Conservation (phyloP, 2,329 filamentous ascomycete genomes). For the Gnomoniopsis sp. region DNA sequence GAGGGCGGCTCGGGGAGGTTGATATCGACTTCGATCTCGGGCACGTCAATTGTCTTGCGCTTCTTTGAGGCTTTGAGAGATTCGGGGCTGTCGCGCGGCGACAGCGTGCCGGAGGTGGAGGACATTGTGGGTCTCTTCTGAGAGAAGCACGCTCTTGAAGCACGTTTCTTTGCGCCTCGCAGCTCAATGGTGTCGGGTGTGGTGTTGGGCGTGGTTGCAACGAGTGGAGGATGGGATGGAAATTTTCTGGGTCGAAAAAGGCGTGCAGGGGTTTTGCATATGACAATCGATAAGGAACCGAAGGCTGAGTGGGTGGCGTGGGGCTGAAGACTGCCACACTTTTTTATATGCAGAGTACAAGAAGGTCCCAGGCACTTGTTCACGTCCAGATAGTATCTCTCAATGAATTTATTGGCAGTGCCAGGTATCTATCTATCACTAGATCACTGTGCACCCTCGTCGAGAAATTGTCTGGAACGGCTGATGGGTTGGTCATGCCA, state of each 20-base stretch:
- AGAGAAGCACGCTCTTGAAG: neutral
- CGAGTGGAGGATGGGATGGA: neutral
- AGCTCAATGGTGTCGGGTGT: neutral
- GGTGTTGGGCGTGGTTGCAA: neutral
- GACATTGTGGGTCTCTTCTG: neutral
- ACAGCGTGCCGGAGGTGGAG: neutral
- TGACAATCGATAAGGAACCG: neutral
- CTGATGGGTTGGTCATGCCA: slow-evolving; percentile 1
- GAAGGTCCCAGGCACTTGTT: too few relatives aligned
- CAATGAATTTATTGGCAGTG: too few relatives aligned
- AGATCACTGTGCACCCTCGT: too few relatives aligned
- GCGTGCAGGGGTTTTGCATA: neutral
- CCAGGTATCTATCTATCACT: too few relatives aligned
- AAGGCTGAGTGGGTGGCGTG: neutral
- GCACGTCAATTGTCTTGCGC: slow-evolving; percentile 61
- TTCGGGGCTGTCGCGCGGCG: slow-evolving; percentile 5
- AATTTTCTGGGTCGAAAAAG: neutral
- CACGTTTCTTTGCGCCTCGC: too few relatives aligned
- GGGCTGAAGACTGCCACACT: too few relatives aligned
- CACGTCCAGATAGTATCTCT: too few relatives aligned
- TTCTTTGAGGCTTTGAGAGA: slow-evolving; percentile 50
- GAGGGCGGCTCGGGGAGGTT: slow-evolving; percentile 88
- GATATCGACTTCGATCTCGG: slow-evolving; percentile 87
- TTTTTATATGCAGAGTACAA: too few relatives aligned
- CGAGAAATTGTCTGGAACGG: too few relatives aligned